phyloP scores from a whole-genome alignment of 257 asterid species.

The Gynochthodes officinalis region DNA sequence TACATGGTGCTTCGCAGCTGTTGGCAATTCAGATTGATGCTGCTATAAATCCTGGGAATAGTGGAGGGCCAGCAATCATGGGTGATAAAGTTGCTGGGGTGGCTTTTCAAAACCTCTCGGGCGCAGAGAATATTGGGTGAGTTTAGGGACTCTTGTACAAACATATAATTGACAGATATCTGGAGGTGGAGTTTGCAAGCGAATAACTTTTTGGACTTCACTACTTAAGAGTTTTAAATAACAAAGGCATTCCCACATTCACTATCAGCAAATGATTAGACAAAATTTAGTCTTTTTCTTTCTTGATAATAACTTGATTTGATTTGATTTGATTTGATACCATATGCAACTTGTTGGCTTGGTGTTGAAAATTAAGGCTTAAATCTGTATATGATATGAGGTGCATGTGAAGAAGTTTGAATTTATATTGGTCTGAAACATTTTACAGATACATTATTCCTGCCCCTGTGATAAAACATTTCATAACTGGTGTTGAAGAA shows the following conservation, averaged over 20 bases:
- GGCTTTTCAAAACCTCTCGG: conserved; percentile 96
- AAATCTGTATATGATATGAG: neutral
- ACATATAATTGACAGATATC: neutral
- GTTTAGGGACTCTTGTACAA: neutral
- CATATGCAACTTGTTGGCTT: neutral
- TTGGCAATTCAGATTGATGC: conserved; percentile 98
- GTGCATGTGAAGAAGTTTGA: neutral
- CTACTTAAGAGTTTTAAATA: neutral
- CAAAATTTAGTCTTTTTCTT: neutral
- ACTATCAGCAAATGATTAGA: neutral
- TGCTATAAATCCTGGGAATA: conserved; percentile 96
- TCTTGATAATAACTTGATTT: neutral
- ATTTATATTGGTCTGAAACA: neutral
- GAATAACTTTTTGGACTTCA: neutral
- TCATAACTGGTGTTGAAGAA: conserved; percentile 83
- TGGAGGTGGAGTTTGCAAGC: neutral
- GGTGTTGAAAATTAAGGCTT: neutral
- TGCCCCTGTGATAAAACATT: conserved; percentile 87
- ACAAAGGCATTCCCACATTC: neutral
- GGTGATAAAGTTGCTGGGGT: conserved; percentile 97
- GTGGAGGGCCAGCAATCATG: conserved; percentile 99
- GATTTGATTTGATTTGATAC: neutral
- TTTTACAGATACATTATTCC: conserved; percentile 85
- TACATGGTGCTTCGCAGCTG: conserved; percentile 89
- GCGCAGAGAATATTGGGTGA: conserved; percentile 96